phyloP scores from a whole-genome alignment of 352 stramenopile species.

The Phytopythium cucurbitacearum region DNA sequence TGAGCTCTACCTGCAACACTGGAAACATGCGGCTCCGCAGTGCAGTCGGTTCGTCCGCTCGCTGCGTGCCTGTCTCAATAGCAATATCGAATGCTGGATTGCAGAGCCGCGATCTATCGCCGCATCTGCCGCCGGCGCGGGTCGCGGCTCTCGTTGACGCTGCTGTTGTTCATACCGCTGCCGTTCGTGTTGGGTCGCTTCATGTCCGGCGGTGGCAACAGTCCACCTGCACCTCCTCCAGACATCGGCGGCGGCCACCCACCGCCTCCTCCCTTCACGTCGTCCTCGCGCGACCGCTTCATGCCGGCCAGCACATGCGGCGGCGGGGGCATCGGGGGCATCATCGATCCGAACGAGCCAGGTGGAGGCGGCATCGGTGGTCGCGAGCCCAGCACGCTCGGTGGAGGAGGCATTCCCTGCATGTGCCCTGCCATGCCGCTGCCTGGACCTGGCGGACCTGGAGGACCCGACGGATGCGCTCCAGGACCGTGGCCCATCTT shows the following conservation, averaged over 20 bases:
- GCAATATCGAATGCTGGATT: too few relatives aligned
- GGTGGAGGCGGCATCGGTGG: conserved; percentile 2
- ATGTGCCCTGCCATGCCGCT: background rate
- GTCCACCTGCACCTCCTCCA: background rate
- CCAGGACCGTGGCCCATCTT: conserved; percentile 9
- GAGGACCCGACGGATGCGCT: conserved; percentile 4
- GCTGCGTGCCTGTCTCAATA: too few relatives aligned
- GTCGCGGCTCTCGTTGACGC: background rate
- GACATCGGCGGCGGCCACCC: conserved; percentile 3
- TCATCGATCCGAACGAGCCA: conserved; percentile 14
- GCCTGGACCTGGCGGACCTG: background rate
- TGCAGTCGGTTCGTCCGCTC: too few relatives aligned
- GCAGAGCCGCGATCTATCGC: too few relatives aligned
- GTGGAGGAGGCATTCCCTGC: conserved; percentile 8
- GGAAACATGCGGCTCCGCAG: too few relatives aligned
- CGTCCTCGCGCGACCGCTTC: conserved; percentile 33
- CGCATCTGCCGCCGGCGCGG: background rate
- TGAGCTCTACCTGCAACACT: too few relatives aligned
- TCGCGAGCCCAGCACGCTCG: conserved; percentile 6
- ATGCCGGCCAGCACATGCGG: conserved; percentile 45
- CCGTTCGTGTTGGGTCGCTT: background rate
- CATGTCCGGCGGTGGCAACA: background rate
- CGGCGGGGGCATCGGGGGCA: conserved; percentile 32
- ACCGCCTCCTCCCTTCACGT: background rate
- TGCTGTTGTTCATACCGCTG: too few relatives aligned